Conservation (phyloP, 306 rosid species). For the Chamaecrista fasciculata region DNA sequence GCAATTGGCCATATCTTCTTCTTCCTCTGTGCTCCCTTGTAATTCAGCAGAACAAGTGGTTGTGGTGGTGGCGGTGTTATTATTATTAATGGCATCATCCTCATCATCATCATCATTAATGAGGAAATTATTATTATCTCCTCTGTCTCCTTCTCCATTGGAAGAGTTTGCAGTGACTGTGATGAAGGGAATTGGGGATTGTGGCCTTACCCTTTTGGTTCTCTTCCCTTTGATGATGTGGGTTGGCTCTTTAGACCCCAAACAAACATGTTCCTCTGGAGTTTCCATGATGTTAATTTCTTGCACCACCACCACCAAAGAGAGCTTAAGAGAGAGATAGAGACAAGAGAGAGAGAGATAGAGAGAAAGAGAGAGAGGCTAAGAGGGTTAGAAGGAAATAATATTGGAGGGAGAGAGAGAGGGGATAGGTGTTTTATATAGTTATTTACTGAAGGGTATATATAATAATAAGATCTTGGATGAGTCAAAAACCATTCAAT, state of each 20-base stretch:
- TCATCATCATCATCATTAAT: neutral
- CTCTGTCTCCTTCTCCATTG: constrained; percentile 32
- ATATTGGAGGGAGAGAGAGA: constrained; percentile 34
- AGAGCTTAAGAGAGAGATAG: constrained; percentile 5
- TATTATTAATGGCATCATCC: neutral
- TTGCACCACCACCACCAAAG: constrained; percentile 27
- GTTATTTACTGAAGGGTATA: constrained; percentile 29
- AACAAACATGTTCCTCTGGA: constrained; percentile 41
- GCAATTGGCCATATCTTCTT: constrained; percentile 88
- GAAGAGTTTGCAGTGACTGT: constrained; percentile 45
- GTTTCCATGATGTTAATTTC: constrained; percentile 55
- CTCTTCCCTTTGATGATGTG: constrained; percentile 74
- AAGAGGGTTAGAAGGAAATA: constrained; percentile 61
- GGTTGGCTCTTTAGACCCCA: constrained; percentile 49
- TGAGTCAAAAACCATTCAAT: constrained; percentile 67
- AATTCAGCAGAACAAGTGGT: constrained; percentile 41
- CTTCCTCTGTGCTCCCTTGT: constrained; percentile 57
- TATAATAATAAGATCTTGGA: constrained; percentile 31
- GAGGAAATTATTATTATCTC: constrained; percentile 11
- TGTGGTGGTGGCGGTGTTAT: constrained; percentile 31
- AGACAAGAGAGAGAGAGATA: neutral
- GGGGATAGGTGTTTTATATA: constrained; percentile 25
- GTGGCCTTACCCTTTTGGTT: constrained; percentile 79
- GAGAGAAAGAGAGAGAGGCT: constrained; percentile 23
- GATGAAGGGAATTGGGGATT: constrained; percentile 75